Base-by-base conservation (phyloP, 805 yeast species). In the Starmera pachycereana region DNA sequence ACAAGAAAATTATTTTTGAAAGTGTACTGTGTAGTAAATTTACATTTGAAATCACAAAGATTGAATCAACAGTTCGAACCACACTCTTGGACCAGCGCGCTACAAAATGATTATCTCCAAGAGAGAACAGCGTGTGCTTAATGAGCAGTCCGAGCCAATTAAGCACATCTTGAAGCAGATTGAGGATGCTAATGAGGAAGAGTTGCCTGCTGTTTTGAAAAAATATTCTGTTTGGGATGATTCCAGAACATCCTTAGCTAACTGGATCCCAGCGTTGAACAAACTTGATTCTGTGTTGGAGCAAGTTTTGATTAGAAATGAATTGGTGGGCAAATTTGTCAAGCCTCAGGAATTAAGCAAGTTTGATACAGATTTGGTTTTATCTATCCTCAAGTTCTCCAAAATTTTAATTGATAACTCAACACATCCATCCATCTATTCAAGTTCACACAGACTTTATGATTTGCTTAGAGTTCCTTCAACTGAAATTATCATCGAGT, bases 181-280 rank as follows among this genome's bases (percentile, higher is more conserved):
- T 13, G 50, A 57, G 1, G 56, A 57, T 7, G 63, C 72, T 40
- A 46, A 63, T 4, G 55, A 60, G 8, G 51, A 53, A 11, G 66
- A 65, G 11, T 65, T 80, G 36, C 63, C 78, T 2, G 43, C 45
- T 4, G 51, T 60, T 33, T 52, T 77, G 38, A 52, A 53, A 12
- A 45, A 44, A 3, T 63, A 72, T 43, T 49, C 66, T 44, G 54
- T 50, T 13, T 79, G 87, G 87, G 71, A 71, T 28, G 62, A 78
- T 19, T 80, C 86, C 8, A 66, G 76, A 44, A 84, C 82, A 31
- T 82, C 85, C 49, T 59, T 90, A 29, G 71, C 71, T 44, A 79
- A 78, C 43, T 89, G 95, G 92, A 73, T 84, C 27, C 72, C 81
- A 0, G 76, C 85, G 1, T 64, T 90, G 49, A 82, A 87, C 57